These are phyloP conservation scores for Blastobotrys muscicola DNA, from an alignment of 805 yeast genomes.

Conservation along the genomic window DNA sequence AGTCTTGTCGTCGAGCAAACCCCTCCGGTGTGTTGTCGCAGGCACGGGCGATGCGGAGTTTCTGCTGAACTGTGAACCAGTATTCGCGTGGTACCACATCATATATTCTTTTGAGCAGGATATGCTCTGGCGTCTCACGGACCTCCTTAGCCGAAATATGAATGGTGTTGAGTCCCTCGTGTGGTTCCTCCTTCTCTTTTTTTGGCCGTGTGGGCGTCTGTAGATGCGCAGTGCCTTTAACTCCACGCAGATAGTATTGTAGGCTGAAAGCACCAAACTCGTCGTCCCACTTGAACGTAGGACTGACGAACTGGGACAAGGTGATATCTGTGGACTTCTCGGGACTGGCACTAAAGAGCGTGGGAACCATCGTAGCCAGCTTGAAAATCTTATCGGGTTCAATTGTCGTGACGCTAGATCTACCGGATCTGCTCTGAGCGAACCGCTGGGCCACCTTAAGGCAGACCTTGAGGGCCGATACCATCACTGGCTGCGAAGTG, in stretches of 20 bases:
- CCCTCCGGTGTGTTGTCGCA: conserved; percentile 50
- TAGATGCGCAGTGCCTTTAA: no score
- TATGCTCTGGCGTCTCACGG: conserved; percentile 31
- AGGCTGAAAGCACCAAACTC: conserved; percentile 19
- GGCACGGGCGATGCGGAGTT: conserved; percentile 60
- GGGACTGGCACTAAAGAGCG: conserved; percentile 20
- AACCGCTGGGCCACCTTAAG: conserved; percentile 53
- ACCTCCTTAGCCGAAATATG: conserved; percentile 47
- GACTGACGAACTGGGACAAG: conserved; percentile 19
- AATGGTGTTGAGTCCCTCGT: conserved; percentile 42
- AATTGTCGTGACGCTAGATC: conserved; percentile 35
- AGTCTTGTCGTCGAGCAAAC: conserved; percentile 44
- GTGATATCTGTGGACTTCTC: conserved; percentile 15
- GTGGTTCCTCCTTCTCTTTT: neutral
- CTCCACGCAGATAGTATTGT: conserved; percentile 19
- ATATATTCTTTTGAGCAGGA: conserved; percentile 16
- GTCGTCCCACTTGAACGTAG: conserved; percentile 15
- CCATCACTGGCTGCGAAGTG: conserved; percentile 49
- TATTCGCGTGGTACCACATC: conserved; percentile 42
- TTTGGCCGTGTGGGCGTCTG: neutral
- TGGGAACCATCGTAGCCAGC: conserved; percentile 46
- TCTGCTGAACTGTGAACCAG: conserved; percentile 54
- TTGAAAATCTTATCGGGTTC: conserved; percentile 39
- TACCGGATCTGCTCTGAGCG: conserved; percentile 36
- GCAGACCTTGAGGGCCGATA: conserved; percentile 52